Evolutionary conservation across 1,284 basidiomycete species (phyloP), one percentile per base, ranked within the genome.

Genomic region (Termitomyces sp.): DNA sequence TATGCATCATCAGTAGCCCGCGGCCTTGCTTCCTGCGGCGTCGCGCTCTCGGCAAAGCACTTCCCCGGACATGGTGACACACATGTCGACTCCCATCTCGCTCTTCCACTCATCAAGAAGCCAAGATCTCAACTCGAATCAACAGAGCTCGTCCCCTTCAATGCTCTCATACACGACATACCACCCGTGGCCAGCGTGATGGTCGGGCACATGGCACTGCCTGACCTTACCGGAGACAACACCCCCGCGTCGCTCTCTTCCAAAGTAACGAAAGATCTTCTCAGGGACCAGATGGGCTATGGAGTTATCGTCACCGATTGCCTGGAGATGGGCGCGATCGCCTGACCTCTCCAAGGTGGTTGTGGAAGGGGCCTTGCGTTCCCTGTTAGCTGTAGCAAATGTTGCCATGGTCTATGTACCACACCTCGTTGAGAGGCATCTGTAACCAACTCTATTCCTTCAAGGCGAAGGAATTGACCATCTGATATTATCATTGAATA

Each of bases 11-110:
- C 79, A 0, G 80, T 79, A 11, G 69, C 72, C 40, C 60, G 61
- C 1, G 84, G 81, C 1, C 69, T 84, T 16, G 68, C 71, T 0
- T 63, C 71, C 3, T 68, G 71, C 0, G 76, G 75, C 0, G 66
- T 88, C 9, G 83, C 84, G 1, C 74, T 85, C 0, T 80, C 73
- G 26, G 75, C 76, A 2, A 88, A 87, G 61, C 85, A 87, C 60
- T 87, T 87, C 60, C 85, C 84, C 0, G 85, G 86, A 0, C 85
- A 88, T 55, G 86, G 86, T 0, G 84, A 87, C 52, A 88, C 84
- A 0, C 75, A 81, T 50, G 71, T 85, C 49, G 85, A 88, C 61
- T 86, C 84, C 1, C 85, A 87, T 59, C 73, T 84, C n/a, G 79
- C 75, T 2, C 73, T 87, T 3, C 85, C 85, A 0, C 64, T 74